Evolutionary conservation across 2,329 filamentous ascomycete species (phyloP).

Genomic region (Pyrenophora graminea): DNA sequence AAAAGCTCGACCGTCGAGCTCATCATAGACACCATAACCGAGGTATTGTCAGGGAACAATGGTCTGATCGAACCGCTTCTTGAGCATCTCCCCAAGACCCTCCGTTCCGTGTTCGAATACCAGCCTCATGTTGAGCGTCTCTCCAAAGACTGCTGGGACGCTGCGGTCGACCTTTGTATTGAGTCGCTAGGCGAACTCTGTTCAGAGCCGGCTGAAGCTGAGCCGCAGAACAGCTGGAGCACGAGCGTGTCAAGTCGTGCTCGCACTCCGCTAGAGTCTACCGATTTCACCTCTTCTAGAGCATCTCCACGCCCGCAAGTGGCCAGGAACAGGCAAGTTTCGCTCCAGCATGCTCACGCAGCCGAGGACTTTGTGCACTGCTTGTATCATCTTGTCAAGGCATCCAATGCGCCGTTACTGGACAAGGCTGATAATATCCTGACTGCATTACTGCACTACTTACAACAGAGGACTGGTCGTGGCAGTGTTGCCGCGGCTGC

Average conservation of each 20-base stretch:
- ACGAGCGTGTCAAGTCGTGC: constrained; percentile 36
- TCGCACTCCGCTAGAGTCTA: constrained; percentile 38
- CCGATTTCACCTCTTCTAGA: constrained; percentile 30
- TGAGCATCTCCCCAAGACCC: constrained; percentile 76
- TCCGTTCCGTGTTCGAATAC: constrained; percentile 71
- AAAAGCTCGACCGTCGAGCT: constrained; percentile 77
- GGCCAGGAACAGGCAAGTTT: constrained; percentile 21
- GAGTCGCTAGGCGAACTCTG: constrained; percentile 56
- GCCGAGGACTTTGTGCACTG: constrained; percentile 60
- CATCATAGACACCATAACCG: constrained; percentile 78
- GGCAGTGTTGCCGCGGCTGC: constrained; percentile 72
- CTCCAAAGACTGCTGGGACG: constrained; percentile 68
- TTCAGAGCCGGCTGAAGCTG: constrained; percentile 25
- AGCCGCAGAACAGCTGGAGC: constrained; percentile 34
- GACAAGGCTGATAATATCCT: constrained; percentile 62
- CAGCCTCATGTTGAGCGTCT: constrained; percentile 82
- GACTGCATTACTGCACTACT: constrained; percentile 61
- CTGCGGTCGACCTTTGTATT: constrained; percentile 72
- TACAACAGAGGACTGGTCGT: constrained; percentile 65
- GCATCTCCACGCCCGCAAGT: constrained; percentile 31
- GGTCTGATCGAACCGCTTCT: constrained; percentile 72
- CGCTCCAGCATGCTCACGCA: constrained; percentile 30
- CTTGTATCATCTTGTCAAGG: constrained; percentile 65
- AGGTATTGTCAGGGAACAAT: constrained; percentile 67
- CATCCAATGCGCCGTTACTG: constrained; percentile 69